phyloP scores from a whole-genome alignment of 2,329 filamentous ascomycete genomes.

The Ramularia collo-cygni region DNA sequence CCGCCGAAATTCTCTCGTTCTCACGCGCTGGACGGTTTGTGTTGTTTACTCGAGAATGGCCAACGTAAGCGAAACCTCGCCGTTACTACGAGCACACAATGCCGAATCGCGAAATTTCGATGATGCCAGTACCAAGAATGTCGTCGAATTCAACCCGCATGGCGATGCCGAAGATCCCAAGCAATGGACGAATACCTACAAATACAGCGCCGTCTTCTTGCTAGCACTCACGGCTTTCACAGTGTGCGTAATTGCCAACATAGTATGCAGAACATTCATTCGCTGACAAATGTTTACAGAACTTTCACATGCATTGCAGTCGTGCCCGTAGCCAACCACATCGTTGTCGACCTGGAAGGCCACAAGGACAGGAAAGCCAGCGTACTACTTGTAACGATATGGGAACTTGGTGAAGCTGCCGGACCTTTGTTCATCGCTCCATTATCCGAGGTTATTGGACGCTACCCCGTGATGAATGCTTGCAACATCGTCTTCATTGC shows the following conservation, averaged over 20 bases:
- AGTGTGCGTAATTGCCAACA: constrained; percentile 36
- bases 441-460: constrained; percentile 39
- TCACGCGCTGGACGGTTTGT: neutral
- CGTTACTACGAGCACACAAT: constrained; percentile 9
- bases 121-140: constrained; percentile 11
- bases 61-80: constrained; percentile 12
- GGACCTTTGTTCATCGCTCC: constrained; percentile 42
- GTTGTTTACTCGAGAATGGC: neutral
- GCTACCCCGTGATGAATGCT: constrained; percentile 32
- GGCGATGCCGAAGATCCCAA: constrained; percentile 46
- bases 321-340: constrained; percentile 24
- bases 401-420: constrained; percentile 44
- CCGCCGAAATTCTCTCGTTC: neutral
- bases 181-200: constrained; percentile 45
- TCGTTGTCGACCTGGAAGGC: constrained; percentile 22
- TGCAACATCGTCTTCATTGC: constrained; percentile 42
- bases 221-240: constrained; percentile 51
- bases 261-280: too few relatives aligned
- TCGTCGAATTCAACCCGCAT: constrained; percentile 42
- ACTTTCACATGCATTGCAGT: constrained; percentile 29
- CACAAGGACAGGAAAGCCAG: constrained; percentile 17
- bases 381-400: constrained; percentile 42
- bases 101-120: constrained; percentile 1
- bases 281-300: constrained; percentile 10
- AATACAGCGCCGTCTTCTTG: constrained; percentile 48